A percentile compares a stretch with the other conserved stretches of the same genome.
Conservation (phyloP, 1,139 yeast species). For the Scheffersomyces stambukii region DNA sequence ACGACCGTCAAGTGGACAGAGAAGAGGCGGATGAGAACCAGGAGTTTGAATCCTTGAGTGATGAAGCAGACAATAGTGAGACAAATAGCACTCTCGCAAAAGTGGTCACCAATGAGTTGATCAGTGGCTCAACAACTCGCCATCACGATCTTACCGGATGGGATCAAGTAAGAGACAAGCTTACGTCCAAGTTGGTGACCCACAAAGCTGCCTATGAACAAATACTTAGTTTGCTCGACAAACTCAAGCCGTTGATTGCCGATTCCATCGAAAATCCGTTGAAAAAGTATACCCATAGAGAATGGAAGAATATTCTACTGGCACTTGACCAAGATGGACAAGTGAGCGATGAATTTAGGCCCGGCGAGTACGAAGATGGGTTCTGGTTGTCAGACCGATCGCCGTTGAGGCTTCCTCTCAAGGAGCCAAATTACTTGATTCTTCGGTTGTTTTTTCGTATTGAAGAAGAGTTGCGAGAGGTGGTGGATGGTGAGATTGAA, state of each 20-base stretch:
- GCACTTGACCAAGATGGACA: conserved; percentile 10
- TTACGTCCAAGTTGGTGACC: conserved; percentile 2
- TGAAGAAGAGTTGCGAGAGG: conserved; percentile 17
- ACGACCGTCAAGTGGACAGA: conserved; percentile 3
- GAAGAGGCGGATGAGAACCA: conserved; percentile 9
- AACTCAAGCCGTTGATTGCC: conserved; percentile 24
- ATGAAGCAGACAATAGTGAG: conserved; percentile 7
- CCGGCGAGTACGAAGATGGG: conserved; percentile 4
- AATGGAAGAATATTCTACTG: conserved; percentile 26
- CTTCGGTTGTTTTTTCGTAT: conserved; percentile 34
- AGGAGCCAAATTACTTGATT: conserved; percentile 62
- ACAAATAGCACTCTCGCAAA: no score
- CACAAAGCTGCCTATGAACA: conserved; percentile 14
- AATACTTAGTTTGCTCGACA: conserved; percentile 17
- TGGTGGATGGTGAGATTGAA: conserved; percentile 14
- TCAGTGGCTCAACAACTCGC: no score
- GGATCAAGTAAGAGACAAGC: background rate
- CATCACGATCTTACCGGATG: no score
- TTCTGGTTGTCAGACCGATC: conserved; percentile 58
- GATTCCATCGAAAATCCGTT: conserved; percentile 30
- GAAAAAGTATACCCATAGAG: conserved; percentile 27
- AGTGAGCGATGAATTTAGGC: background rate
- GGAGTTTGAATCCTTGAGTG: conserved; percentile 7
- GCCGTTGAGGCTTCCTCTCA: conserved; percentile 63
- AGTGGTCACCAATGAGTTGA: no score